Percentiles rank a stretch among this genome's conserved stretches.
Conservation (phyloP, 139 green algal genomes). For the Tetraselmis chui region DNA sequence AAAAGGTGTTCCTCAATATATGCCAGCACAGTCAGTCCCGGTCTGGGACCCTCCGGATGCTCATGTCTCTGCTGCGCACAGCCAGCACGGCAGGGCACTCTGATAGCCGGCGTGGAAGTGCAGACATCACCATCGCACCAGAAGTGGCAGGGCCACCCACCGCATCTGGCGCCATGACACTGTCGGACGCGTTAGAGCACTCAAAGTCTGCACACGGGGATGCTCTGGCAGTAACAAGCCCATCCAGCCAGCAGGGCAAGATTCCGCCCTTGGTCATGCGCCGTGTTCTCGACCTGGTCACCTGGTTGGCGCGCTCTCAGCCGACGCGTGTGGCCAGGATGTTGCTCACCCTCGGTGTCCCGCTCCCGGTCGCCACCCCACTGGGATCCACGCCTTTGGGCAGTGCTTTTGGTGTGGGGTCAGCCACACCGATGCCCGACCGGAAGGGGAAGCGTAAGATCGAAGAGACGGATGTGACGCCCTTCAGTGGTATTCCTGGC, state of each 20-base stretch:
- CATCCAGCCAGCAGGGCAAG: not conserved
- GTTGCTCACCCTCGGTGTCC: constrained; percentile 46
- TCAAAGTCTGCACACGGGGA: not conserved
- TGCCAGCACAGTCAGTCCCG: constrained; percentile 49
- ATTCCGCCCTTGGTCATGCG: constrained; percentile 32
- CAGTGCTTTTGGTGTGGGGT: not conserved
- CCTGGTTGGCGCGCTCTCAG: constrained; percentile 48
- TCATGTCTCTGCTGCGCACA: constrained; percentile 39
- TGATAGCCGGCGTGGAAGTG: not conserved
- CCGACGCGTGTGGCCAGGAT: constrained; percentile 34
- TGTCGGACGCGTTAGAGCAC: not conserved
- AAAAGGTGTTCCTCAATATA: constrained; percentile 77
- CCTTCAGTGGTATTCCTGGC: too few species aligned
- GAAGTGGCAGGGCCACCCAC: too few species aligned
- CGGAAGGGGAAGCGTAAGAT: constrained; percentile 47
- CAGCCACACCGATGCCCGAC: not conserved
- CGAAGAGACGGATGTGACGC: not conserved
- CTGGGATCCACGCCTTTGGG: not conserved
- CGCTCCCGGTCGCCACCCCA: not conserved
- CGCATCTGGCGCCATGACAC: not conserved
- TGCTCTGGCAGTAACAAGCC: not conserved
- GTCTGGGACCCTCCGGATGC: constrained; percentile 27
- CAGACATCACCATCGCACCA: too few species aligned
- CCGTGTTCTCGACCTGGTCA: constrained; percentile 60
- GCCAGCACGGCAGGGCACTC: not conserved